These are phyloP conservation scores for Gentiana straminea DNA, from an alignment of 257 asterid genomes.

Conservation along the genomic window DNA sequence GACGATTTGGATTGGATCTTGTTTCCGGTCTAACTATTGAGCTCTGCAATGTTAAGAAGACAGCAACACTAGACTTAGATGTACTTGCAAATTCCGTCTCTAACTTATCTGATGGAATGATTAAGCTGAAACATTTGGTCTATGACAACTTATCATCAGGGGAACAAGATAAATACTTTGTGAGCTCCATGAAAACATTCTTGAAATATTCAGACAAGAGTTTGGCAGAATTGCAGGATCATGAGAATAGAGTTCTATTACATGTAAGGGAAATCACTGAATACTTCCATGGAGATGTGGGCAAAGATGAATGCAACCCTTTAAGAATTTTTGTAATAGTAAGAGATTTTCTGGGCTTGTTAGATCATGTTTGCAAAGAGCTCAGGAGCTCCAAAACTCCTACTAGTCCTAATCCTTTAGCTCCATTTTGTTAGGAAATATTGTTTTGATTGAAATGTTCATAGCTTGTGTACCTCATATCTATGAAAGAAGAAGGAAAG, in stretches of 20 bases:
- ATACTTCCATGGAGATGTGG: constrained; percentile 86
- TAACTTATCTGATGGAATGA: constrained; percentile 41
- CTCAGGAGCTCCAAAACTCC: constrained; percentile 47
- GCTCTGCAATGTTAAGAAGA: constrained; percentile 86
- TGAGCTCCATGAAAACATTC: constrained; percentile 49
- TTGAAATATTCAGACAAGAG: constrained; percentile 40
- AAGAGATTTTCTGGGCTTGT: constrained; percentile 76
- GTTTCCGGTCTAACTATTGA: constrained; percentile 65
- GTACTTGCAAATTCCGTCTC: constrained; percentile 77
- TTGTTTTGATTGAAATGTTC: constrained; percentile 19
- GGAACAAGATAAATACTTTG: constrained; percentile 48
- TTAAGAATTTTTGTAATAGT: constrained; percentile 79
- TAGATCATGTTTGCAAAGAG: constrained; percentile 86
- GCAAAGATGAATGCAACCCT: constrained; percentile 76
- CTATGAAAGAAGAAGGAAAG: too few species aligned
- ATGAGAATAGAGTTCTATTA: constrained; percentile 53
- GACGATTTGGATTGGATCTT: constrained; percentile 80
- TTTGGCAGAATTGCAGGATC: constrained; percentile 58
- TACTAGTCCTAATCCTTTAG: constrained; percentile 47
- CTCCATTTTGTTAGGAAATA: constrained; percentile 47
- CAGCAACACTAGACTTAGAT: constrained; percentile 76
- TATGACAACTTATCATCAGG: constrained; percentile 27
- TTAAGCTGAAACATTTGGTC: constrained; percentile 29
- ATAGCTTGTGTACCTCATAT: constrained; percentile 8
- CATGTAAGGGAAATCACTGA: constrained; percentile 73